Conservation (phyloP, 345 rosid genomes). For the Mallotus nudiflorus region DNA sequence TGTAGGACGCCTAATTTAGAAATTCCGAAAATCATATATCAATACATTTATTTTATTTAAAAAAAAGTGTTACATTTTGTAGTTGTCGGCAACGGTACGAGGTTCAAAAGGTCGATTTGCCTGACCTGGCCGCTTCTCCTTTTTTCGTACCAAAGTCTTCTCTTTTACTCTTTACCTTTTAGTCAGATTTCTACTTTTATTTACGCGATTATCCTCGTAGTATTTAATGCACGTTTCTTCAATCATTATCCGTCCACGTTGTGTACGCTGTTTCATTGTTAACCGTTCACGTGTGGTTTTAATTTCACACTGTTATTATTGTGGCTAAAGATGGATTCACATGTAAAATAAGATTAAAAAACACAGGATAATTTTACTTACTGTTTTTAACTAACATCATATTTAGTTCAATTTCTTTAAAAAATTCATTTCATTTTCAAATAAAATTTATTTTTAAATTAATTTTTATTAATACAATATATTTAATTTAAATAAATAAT, state of each 20-base stretch:
- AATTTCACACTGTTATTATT: neutral
- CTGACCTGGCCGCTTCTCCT: constrained; percentile 46
- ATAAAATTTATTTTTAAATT: no score
- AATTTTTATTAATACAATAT: no score
- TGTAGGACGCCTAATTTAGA: no score
- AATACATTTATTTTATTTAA: neutral
- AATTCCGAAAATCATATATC: no score
- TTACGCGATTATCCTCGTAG: constrained; percentile 27
- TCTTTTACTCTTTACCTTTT: neutral
- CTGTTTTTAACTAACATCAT: no score
- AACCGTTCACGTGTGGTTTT: neutral
- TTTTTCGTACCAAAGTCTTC: constrained; percentile 29
- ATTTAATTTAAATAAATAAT: no score
- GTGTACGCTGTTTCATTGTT: neutral
- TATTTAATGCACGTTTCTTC: constrained; percentile 1
- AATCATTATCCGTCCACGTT: neutral
- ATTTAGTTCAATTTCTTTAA: no score
- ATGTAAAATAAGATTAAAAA: neutral
- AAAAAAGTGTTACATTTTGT: neutral
- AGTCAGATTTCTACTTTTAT: neutral
- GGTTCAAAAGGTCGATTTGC: constrained; percentile 28
- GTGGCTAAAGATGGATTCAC: neutral
- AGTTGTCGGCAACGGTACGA: constrained; percentile 49
- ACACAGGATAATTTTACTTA: no score
- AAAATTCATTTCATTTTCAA: no score